Base-by-base conservation (phyloP, 768 basidiomycete genomes). In the Lactarius quietus region DNA sequence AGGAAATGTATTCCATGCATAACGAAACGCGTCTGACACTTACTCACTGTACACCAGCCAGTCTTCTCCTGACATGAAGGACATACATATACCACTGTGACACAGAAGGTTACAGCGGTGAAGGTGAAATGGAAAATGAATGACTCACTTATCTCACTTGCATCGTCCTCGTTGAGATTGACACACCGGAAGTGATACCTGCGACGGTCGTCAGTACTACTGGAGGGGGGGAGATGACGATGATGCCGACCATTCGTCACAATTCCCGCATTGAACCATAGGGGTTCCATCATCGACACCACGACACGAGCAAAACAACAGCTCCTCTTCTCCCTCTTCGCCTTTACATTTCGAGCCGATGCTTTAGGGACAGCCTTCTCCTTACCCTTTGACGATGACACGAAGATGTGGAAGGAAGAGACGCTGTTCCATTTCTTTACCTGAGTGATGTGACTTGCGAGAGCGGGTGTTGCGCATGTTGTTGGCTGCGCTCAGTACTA, bases 141-240 rank as follows among this genome's bases (percentile, higher is more conserved):
- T 57, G 64, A 82, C 89, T 78, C 76, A 90, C 90, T 82, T 74
- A 93, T 88, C 72, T 89, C 86, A 70, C 85, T 84, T 15, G 91
- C 90, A 66, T 86, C 81, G 52, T 80, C 77, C 66, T 84, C 82
- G 63, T 72, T 80, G 48, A 93, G 75, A 64, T 82, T 76, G 15
- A 92, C 80, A 75, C 91, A 93, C 28, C 75, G 75, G 69, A 93
- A 92, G 75, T 93, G 91, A 74, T 85, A 91, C 92, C 91, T 93
- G 26, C 23, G 51, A 31, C 6, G 12, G 29, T 23, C 26, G 57
- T 63, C 5, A 55, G 51, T 54, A 63, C 35, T 45, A 48, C 10
- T 15, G 17, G 6, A 6, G 51, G 26, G 35, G 18, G 4, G 18
- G 6, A 29, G 61, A 43, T 20, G 1, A 7, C 15, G 23, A 20